Evolutionary conservation across 2,329 filamentous ascomycete species (phyloP).

Genomic region (Penicillium corylophilum): DNA sequence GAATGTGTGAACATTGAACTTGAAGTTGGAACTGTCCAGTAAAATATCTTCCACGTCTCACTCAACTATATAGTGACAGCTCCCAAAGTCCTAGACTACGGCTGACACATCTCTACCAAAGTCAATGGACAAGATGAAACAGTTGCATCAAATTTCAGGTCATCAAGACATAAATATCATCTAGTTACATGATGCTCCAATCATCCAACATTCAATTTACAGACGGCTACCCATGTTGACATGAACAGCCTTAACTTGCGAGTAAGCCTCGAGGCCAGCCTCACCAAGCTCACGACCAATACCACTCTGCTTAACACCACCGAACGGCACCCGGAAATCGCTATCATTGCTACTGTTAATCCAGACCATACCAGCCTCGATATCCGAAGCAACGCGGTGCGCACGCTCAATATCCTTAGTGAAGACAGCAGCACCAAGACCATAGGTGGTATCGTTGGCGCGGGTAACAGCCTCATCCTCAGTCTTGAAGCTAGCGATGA

Average conservation of each 20-base stretch:
- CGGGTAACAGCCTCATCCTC: slow-evolving; percentile 59
- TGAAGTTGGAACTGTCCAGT: no score
- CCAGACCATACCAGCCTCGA: slow-evolving; percentile 70
- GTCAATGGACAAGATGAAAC: not conserved
- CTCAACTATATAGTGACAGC: no score
- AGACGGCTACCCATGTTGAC: slow-evolving; percentile 46
- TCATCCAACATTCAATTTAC: slow-evolving; percentile 20
- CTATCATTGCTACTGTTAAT: slow-evolving; percentile 60
- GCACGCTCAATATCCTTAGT: slow-evolving; percentile 62
- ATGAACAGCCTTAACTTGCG: slow-evolving; percentile 56
- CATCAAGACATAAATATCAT: slow-evolving; percentile 15
- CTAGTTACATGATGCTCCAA: slow-evolving; percentile 7
- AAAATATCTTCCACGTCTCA: no score
- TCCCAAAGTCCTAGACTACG: no score
- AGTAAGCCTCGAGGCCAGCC: slow-evolving; percentile 61
- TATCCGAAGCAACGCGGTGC: slow-evolving; percentile 52
- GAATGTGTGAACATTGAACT: no score
- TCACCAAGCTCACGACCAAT: slow-evolving; percentile 63
- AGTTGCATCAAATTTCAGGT: not conserved
- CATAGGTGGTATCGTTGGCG: slow-evolving; percentile 56
- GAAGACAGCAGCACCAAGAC: slow-evolving; percentile 37
- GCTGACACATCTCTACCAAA: no score
- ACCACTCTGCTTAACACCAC: slow-evolving; percentile 62
- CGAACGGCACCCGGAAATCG: slow-evolving; percentile 56
- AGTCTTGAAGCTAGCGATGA: slow-evolving; percentile 57